Conservation (phyloP, 163 green algal genomes). For the Chlamydomonas reinhardtii region DNA sequence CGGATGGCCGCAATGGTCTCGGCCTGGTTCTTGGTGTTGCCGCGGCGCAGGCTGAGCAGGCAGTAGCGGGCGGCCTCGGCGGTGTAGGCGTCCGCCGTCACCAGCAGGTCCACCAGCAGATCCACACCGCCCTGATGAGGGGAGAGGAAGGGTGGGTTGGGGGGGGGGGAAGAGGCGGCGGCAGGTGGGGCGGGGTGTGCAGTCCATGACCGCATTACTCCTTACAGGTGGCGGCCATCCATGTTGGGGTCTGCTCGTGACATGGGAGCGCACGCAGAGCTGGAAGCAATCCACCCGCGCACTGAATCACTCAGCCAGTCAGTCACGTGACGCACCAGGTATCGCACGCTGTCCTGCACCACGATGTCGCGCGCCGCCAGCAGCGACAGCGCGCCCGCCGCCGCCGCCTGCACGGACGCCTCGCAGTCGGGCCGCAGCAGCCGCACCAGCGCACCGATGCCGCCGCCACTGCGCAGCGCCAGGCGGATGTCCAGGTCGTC, state of each 20-base stretch:
- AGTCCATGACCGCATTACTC: no score
- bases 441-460: slow-evolving; percentile 63
- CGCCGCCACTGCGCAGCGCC: slow-evolving; percentile 53
- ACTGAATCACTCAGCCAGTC: background rate
- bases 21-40: slow-evolving; percentile 67
- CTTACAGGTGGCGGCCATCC: no score
- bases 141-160: no score
- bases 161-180: no score
- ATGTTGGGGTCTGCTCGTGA: no score
- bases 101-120: slow-evolving; percentile 66
- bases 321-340: slow-evolving; percentile 46
- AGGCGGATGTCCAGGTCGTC: slow-evolving; percentile 49
- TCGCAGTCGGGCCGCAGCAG: slow-evolving; percentile 67
- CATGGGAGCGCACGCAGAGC: no score
- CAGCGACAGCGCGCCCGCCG: slow-evolving; percentile 60
- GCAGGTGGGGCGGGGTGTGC: no score
- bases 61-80: slow-evolving; percentile 53
- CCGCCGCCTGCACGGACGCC: slow-evolving; percentile 61
- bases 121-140: slow-evolving; percentile 55
- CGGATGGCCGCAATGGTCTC: slow-evolving; percentile 60
- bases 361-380: slow-evolving; percentile 64
- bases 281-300: no score
- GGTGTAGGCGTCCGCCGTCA: slow-evolving; percentile 52
- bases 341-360: slow-evolving; percentile 71
- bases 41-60: slow-evolving; percentile 54